Base-by-base conservation (phyloP, 2,329 filamentous ascomycete genomes). In the Didymella pomorum region DNA sequence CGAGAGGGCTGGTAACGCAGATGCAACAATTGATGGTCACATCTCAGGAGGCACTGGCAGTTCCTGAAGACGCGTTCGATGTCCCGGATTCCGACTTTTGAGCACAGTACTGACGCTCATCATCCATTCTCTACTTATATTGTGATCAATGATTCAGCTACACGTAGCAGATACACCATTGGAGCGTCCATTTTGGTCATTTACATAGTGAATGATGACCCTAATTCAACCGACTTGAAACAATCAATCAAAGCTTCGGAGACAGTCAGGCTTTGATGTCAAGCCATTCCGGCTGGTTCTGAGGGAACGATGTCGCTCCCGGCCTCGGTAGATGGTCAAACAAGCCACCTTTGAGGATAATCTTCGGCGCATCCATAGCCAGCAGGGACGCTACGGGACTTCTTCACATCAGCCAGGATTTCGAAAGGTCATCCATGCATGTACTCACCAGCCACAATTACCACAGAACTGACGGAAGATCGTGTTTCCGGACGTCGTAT, bases 51-150 rank as follows among this genome's bases (percentile, higher is more conserved):
- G 63, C 61, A 1, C 56, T 73, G 20, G 51, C 60, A 3, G 14
- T 71, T 2, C 64, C 71, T 5, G 71, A 73, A 4, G 65, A 74
- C 42, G 66, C 64, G 0, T 74, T 73, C 41, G 71, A 73, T 47
- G 56, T 66, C 16, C 5, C 64, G 21, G 60, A 39, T 0, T 68
- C 61, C 42, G 63, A 71, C 2, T 55, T 64, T 16, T 68, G 45
- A 58, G 14, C n/a, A n/a, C n/a, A n/a, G n/a, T n/a, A n/a, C n/a
- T n/a, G n/a, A n/a, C n/a, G n/a, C n/a, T n/a, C n/a, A n/a, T n/a
- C n/a, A n/a, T n/a, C n/a, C n/a, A n/a, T n/a, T n/a, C n/a, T n/a
- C n/a, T n/a, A n/a, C n/a, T n/a, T n/a, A n/a, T n/a, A n/a, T n/a
- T n/a, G n/a, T n/a, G n/a, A n/a, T n/a, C n/a, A n/a, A n/a, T n/a